Evolutionary conservation across 2,329 filamentous ascomycete genomes (phyloP).

Genomic region (Pseudopithomyces maydicus): DNA sequence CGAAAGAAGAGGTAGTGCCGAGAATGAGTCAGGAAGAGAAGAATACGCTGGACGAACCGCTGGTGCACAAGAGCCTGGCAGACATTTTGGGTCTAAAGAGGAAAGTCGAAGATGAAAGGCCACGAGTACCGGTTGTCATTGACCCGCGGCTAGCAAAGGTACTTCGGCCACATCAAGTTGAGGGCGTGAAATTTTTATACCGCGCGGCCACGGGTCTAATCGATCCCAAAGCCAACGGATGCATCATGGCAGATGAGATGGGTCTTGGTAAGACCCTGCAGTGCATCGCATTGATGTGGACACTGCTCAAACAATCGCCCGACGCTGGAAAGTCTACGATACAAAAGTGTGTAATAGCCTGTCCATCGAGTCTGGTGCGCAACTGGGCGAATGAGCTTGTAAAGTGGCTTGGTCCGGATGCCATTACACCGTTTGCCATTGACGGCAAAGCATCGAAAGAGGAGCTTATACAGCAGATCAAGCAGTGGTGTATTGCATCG

Average conservation of each 20-base stretch:
- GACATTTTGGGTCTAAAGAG: constrained; percentile 96
- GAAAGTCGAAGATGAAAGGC: constrained; percentile 79
- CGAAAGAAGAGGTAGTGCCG: constrained; percentile 53
- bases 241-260: constrained; percentile 99
- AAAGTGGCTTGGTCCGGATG: constrained; percentile 94
- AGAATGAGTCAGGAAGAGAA: constrained; percentile 53
- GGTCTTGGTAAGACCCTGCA: constrained; percentile 96
- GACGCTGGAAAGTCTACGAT: constrained; percentile 94
- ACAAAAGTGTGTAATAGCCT: constrained; percentile 95
- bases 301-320: constrained; percentile 90
- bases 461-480: constrained; percentile 85
- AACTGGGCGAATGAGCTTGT: constrained; percentile 98
- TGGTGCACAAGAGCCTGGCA: constrained; percentile 92
- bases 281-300: constrained; percentile 97
- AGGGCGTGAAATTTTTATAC: constrained; percentile 98
- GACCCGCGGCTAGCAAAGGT: constrained; percentile 89
- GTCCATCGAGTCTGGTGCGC: constrained; percentile 91
- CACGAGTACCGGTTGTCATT: constrained; percentile 95
- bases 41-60: constrained; percentile 69
- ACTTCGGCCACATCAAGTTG: constrained; percentile 92
- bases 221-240: constrained; percentile 90
- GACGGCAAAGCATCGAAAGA: constrained; percentile 97
- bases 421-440: constrained; percentile 90
- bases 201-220: constrained; percentile 93
- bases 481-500: constrained; percentile 91